phyloP scores from a whole-genome alignment of 768 basidiomycete species.

The Leucosporidium creatinivorum region DNA sequence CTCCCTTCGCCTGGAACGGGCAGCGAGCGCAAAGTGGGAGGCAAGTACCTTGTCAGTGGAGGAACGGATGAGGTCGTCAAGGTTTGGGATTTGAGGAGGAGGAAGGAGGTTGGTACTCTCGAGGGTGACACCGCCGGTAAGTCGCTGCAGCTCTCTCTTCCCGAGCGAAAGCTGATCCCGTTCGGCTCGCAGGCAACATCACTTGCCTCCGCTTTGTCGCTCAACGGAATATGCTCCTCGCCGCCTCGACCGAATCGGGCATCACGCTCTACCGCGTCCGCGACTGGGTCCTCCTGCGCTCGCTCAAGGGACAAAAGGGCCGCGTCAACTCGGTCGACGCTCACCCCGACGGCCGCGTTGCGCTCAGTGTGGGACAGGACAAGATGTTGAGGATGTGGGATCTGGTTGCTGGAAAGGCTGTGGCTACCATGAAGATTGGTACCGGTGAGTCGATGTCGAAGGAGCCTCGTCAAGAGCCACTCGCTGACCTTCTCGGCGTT shows the following conservation, averaged over 20 bases:
- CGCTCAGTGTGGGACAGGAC: conserved; percentile 83
- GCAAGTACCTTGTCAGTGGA: conserved; percentile 93
- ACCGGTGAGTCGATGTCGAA: conserved; percentile 53
- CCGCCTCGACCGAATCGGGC: conserved; percentile 86
- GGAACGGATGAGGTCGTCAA: conserved; percentile 95
- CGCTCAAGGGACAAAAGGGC: conserved; percentile 87
- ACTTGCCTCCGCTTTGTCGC: conserved; percentile 44
- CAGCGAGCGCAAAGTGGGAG: conserved; percentile 55
- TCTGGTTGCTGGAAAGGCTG: conserved; percentile 65
- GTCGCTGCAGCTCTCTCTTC: conserved; percentile 32
- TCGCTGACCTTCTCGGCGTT: background rate
- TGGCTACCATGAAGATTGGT: conserved; percentile 72
- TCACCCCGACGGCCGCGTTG: conserved; percentile 87
- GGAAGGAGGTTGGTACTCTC: conserved; percentile 88
- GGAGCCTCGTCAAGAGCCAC: background rate
- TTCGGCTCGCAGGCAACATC: conserved; percentile 17
- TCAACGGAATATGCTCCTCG: conserved; percentile 78
- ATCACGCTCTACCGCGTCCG: conserved; percentile 82
- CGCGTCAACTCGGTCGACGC: conserved; percentile 82
- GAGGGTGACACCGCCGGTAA: conserved; percentile 83
- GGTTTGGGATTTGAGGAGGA: conserved; percentile 85
- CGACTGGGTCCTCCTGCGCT: conserved; percentile 84
- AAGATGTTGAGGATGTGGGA: conserved; percentile 95
- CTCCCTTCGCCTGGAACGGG: conserved; percentile 11
- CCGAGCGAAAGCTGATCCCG: background rate